These are phyloP conservation scores for Neurospora sp. DNA, from an alignment of 495 filamentous ascomycete species.

Conservation along the genomic window DNA sequence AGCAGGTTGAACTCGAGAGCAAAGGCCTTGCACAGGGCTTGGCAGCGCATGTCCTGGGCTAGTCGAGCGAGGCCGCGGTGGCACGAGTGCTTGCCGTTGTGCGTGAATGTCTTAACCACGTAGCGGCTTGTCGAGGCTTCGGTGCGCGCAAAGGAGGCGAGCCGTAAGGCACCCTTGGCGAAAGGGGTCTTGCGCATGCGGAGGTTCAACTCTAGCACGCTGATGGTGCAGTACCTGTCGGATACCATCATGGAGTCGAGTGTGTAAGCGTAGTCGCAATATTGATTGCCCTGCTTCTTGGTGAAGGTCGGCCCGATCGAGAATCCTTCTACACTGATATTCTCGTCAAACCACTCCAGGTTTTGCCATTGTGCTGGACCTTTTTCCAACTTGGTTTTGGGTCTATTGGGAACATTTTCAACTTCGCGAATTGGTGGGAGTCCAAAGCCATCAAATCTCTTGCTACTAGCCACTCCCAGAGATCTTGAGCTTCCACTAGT, in stretches of 20 bases:
- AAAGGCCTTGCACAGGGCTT: slow-evolving; percentile 30
- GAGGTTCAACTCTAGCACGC: slow-evolving; percentile 17
- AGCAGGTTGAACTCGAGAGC: slow-evolving; percentile 32
- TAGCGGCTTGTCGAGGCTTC: slow-evolving; percentile 11
- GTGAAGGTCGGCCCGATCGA: slow-evolving; percentile 1
- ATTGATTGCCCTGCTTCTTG: too few species aligned
- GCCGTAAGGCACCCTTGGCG: slow-evolving; percentile 20
- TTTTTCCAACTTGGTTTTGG: slow-evolving; percentile 9
- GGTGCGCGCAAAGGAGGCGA: slow-evolving; percentile 23
- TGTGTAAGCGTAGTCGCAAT: too few species aligned
- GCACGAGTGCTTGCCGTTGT: background rate
- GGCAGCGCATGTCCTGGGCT: slow-evolving; percentile 25
- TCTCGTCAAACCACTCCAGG: slow-evolving; percentile 23
- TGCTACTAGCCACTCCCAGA: too few species aligned
- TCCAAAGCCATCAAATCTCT: background rate
- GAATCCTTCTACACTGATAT: slow-evolving; percentile 17
- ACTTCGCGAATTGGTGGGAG: slow-evolving; percentile 14
- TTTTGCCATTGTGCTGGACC: slow-evolving; percentile 16
- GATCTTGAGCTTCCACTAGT: too few species aligned
- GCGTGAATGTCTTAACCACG: slow-evolving; percentile 26
- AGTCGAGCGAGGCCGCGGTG: slow-evolving; percentile 10
- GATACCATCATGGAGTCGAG: slow-evolving; percentile 11
- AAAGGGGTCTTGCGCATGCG: slow-evolving; percentile 21
- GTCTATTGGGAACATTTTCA: background rate
- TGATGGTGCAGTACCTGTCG: slow-evolving; percentile 18